Evolutionary conservation across 305 asterid genomes (phyloP).

Genomic region (Euphrasia arctica): DNA sequence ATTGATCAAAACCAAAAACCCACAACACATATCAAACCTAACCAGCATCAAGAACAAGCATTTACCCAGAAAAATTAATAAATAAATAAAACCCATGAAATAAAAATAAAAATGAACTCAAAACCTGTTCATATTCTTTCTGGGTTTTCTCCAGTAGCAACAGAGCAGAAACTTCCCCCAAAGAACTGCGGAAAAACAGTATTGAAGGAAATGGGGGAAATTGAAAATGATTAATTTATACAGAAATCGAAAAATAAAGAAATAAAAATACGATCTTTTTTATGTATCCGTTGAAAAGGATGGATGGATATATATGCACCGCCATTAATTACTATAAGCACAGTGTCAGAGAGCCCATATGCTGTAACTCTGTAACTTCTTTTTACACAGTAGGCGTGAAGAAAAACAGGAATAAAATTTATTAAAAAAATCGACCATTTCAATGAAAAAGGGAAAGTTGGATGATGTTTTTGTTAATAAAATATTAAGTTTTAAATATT

Average conservation of each 20-base stretch:
- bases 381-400: slow-evolving; percentile 24
- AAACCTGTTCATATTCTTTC: slow-evolving; percentile 37
- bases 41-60: slow-evolving; percentile 4
- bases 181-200: neutral
- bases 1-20: neutral
- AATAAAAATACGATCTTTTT: slow-evolving; percentile 2
- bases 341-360: slow-evolving; percentile 33
- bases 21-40: slow-evolving; percentile 15
- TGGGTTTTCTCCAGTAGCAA: slow-evolving; percentile 3
- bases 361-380: slow-evolving; percentile 29
- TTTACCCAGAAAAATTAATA: slow-evolving; percentile 1
- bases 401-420: slow-evolving; percentile 16
- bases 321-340: slow-evolving; percentile 7
- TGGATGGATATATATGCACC: slow-evolving; percentile 10
- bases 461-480: neutral
- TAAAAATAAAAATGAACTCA: neutral
- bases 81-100: neutral
- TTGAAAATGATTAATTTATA: slow-evolving; percentile 2
- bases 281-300: slow-evolving; percentile 33
- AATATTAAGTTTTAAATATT: no score
- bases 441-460: slow-evolving; percentile 26
- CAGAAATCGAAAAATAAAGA: neutral
- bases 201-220: slow-evolving; percentile 4
- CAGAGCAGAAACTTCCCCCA: slow-evolving; percentile 1
- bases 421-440: slow-evolving; percentile 23